A percentile compares a stretch with the other conserved stretches of the same genome.
phyloP scores from a whole-genome alignment of 169 alveolate genomes.

The Plasmodium gonderi region DNA sequence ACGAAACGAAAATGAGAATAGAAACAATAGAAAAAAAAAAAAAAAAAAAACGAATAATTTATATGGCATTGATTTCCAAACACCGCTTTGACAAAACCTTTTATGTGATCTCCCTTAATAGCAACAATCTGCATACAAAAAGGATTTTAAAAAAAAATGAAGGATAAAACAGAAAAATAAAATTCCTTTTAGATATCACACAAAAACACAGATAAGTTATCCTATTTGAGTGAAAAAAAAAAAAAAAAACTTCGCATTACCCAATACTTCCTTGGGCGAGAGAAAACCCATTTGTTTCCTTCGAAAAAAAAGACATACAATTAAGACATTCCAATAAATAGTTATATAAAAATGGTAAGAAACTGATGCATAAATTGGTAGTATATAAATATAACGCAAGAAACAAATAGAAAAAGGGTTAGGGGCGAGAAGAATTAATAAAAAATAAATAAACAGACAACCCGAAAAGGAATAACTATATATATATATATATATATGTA shows the following conservation, averaged over 20 bases:
- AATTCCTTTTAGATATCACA: not conserved
- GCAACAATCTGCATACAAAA: slow-evolving; percentile 43
- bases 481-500: no score
- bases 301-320: slow-evolving; percentile 4
- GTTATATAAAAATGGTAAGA: not conserved
- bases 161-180: not conserved
- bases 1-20: not conserved
- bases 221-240: not conserved
- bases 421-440: not conserved
- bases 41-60: not conserved
- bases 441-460: not conserved
- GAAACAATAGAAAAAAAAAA: not conserved
- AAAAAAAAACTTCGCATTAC: not conserved
- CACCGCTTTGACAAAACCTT: not conserved
- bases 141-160: not conserved
- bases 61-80: not conserved
- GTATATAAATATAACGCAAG: not conserved
- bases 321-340: not conserved
- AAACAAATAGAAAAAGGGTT: not conserved
- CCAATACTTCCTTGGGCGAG: slow-evolving; percentile 67
- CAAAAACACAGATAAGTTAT: not conserved
- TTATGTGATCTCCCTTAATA: slow-evolving; percentile 38
- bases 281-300: slow-evolving; percentile 54
- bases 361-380: no score
- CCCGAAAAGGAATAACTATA: not conserved